phyloP scores from a whole-genome alignment of 306 rosid species.

The Vigna nakashimae region DNA sequence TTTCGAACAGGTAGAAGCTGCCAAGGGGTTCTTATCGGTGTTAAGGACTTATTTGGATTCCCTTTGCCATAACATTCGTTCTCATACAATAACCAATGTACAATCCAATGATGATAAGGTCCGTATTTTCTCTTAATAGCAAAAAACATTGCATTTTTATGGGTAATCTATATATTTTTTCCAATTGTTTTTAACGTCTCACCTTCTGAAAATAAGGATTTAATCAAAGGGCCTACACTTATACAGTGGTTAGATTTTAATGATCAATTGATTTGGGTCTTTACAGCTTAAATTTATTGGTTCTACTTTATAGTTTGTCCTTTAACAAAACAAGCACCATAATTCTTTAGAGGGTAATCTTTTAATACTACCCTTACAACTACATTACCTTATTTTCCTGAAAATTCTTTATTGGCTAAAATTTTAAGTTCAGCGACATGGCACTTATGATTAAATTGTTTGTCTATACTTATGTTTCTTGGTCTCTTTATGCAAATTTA shows the following conservation, averaged over 20 bases:
- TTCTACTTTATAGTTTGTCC: not conserved
- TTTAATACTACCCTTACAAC: not conserved
- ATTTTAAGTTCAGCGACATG: constrained; percentile 8
- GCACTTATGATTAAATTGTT: not conserved
- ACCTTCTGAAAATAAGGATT: constrained; percentile 11
- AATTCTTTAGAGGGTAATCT: not conserved
- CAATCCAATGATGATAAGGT: constrained; percentile 99
- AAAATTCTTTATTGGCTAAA: constrained; percentile 10
- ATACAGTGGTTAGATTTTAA: not conserved
- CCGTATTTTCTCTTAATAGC: constrained; percentile 35
- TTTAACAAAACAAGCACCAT: not conserved
- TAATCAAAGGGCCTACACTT: not conserved
- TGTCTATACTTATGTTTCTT: not conserved
- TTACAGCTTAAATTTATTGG: not conserved
- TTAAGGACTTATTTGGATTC: constrained; percentile 90
- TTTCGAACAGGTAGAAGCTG: constrained; percentile 76
- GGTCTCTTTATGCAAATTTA: constrained; percentile 12
- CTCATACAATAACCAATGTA: constrained; percentile 97
- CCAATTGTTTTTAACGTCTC: not conserved
- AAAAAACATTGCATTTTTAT: constrained; percentile 29
- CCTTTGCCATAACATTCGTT: constrained; percentile 86
- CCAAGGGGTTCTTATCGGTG: constrained; percentile 77
- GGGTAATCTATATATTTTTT: constrained; percentile 2
- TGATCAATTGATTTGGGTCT: not conserved
- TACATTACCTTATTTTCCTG: constrained; percentile 12